Evolutionary conservation across 2,329 filamentous ascomycete species (phyloP), one percentile per base, ranked within the genome.

Genomic region (Exophiala bonariae): DNA sequence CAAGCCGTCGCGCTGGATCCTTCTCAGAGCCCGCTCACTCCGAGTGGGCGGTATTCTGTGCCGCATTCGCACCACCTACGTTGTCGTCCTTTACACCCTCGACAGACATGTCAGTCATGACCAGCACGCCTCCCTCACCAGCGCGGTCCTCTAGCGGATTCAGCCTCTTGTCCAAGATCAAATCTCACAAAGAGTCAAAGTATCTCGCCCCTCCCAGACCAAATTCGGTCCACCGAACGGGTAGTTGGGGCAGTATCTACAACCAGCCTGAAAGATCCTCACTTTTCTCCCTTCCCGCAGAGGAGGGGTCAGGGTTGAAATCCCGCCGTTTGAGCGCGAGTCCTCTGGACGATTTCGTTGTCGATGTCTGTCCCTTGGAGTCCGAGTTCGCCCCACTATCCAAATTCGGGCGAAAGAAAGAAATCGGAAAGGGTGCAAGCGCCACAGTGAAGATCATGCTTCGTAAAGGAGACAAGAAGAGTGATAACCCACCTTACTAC

Each of bases 391-490:
- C 85, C 52, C 86, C 84, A 55, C 76, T 80, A 54, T 85, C 82
- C 66, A 82, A 87, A 56, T 71, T 92, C 41, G 85, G 86, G 7
- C 82, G 83, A 33, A 80, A 87, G 59, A 89, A 86, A 68, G 79
- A 85, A 51, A 73, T 95, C 5, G 90, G 89, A 51, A 88, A 87
- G 67, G 90, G 90, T 33, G 86, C 87, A 9, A 91, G 87, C 4
- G 89, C 88, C 34, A 86, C 87, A 57, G 89, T 95, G 18, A 87
- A 82, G 26, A 76, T 92, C 50, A 93, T 95, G 87, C 76, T 76
- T 47, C 80, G 84, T 54, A 89, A 85, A 64, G 83, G 82, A 23
- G 78, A 71, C 49, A 71, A 77, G 4, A 75, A 64, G 19, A 64
- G 74, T 31, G 83, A 89, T 60, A 28, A 37, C 13, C 18, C 47